These are phyloP conservation scores for Phytomonas francai DNA, from an alignment of 208 protist species.

Conservation along the genomic window DNA sequence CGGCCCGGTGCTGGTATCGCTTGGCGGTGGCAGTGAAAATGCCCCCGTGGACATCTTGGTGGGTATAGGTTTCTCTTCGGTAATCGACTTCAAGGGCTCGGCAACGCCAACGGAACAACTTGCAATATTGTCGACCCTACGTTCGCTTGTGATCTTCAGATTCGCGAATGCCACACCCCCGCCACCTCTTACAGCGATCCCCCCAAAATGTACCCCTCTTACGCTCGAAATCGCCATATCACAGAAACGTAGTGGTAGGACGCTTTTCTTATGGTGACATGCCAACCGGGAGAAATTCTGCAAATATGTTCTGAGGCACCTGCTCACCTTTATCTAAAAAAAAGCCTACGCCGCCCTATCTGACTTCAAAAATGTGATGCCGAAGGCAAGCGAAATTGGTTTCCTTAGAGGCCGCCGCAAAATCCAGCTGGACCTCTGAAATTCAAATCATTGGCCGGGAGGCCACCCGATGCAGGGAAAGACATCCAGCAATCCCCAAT, in stretches of 20 bases:
- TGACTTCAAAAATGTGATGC: background rate
- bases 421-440: background rate
- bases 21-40: background rate
- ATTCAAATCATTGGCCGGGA: background rate
- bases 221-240: background rate
- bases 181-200: background rate
- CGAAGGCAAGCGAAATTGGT: background rate
- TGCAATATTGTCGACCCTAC: background rate
- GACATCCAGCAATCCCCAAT: background rate
- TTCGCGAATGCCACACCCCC: background rate
- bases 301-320: background rate
- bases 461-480: background rate
- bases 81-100: background rate
- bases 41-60: background rate
- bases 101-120: background rate
- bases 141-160: background rate
- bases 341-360: background rate
- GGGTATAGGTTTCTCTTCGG: background rate
- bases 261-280: background rate
- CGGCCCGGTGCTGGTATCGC: background rate
- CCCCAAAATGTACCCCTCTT: background rate
- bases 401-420: background rate
- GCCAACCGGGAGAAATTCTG: background rate
- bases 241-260: background rate
- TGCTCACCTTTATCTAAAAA: background rate